Evolutionary conservation across 2,329 filamentous ascomycete species (phyloP).

Genomic region (Aureobasidium melanogenum): DNA sequence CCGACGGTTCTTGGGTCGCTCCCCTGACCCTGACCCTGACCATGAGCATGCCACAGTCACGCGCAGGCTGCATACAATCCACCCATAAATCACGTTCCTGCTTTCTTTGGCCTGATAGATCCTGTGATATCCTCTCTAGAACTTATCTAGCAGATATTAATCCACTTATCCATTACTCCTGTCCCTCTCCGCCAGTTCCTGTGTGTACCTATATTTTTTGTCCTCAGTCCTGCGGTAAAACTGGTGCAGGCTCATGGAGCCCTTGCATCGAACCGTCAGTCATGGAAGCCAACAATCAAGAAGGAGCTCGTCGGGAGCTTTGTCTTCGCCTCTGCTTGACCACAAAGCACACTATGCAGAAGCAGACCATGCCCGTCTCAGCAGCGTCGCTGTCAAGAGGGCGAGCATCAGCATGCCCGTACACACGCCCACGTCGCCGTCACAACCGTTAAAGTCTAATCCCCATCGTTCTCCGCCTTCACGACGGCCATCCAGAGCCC

Average conservation of each 20-base stretch:
- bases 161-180: not conserved
- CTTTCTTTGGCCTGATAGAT: not conserved
- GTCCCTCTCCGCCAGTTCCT: not conserved
- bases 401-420: constrained; percentile 56
- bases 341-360: constrained; percentile 54
- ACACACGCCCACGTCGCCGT: not conserved
- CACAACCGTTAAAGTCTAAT: constrained; percentile 32
- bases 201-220: not conserved
- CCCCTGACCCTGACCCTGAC: too few relatives aligned
- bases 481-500: not conserved
- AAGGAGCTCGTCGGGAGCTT: constrained; percentile 33
- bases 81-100: not conserved
- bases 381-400: constrained; percentile 45
- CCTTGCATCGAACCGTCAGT: constrained; percentile 16
- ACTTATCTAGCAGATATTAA: not conserved
- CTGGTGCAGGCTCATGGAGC: constrained; percentile 12
- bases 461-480: constrained; percentile 12
- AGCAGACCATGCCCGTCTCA: constrained; percentile 43
- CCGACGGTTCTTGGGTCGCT: not conserved
- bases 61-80: not conserved
- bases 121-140: too few relatives aligned
- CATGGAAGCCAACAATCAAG: constrained; percentile 30
- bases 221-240: too few relatives aligned
- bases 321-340: constrained; percentile 21
- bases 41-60: not conserved